Base-by-base conservation (phyloP, 208 protist genomes). In the Trypanosoma caninum region DNA sequence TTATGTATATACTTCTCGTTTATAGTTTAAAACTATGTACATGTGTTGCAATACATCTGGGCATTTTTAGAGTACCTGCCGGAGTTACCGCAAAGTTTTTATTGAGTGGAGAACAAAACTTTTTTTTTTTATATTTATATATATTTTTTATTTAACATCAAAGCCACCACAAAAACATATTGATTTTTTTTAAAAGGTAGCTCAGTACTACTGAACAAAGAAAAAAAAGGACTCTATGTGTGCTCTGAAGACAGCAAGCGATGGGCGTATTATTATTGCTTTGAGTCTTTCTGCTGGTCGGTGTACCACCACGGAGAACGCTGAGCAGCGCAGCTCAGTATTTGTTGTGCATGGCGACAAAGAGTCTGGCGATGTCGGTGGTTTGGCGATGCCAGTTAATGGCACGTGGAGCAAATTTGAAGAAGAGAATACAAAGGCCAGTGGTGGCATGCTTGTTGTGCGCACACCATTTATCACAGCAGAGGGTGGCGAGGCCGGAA, bases 251-350 rank as follows among this genome's bases (percentile, higher is more conserved):
- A 65, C 35, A 40, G 2, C 3, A 4, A 65, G 38, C 18, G 47
- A 46, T 33, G 37, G 47, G 7, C 59, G 46, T 46, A 20, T 55
- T 14, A 58, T 46, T 1, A 58, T 72, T 10, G 66, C 66, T 4
- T 28, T 72, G 22, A 40, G 30, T 35, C 57, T 72, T 28, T 65
- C 66, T n/a, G 63, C 53, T 5, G 63, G 53, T n/a, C 66, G 57
- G 34, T 45, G 35, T 22, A 41, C 38, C 1, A n/a, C 22, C 1
- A 45, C 37, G 25, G 45, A 34, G 38, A 62, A 72, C 16, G 23
- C 20, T 23, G 35, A 34, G 27, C 22, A 16, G 13, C 25, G 30
- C 31, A 59, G 57, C 40, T n/a, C 41, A 18, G 34, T 72, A 7
- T 11, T 47, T 23, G 33, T 72, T 8, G 14, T 59, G 28, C 48